Base-by-base conservation (phyloP, 495 filamentous ascomycete genomes). In the Trichoderma gamsii region DNA sequence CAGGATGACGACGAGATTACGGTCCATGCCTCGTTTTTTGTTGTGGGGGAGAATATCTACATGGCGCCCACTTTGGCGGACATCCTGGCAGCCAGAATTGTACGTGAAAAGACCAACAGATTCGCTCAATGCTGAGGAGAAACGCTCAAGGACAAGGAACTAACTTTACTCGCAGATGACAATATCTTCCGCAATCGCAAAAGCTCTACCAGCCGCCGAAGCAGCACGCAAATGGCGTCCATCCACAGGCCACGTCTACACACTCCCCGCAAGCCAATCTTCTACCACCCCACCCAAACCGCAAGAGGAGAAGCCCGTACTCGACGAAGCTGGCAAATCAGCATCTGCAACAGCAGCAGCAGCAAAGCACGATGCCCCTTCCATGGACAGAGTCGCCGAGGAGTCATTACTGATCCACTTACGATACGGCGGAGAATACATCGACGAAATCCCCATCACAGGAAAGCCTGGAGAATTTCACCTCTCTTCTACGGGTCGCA, bases 391-490 rank as follows among this genome's bases (percentile, higher is more conserved):
- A 16, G 82, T 88, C 46, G 78, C 93, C 5, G 86, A 87, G 66
- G 88, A 95, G 68, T 84, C 88, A 0, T 85, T 92, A 64, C 79
- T 80, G 65, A 80, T 95, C 32, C 80, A 88, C 63, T 76, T 88
- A 18, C 82, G 83, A 44, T 88, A 87, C 67, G 86, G 85, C 29
- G 85, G 89, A 63, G 93, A 98, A 66, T 96, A 86, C 76, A 92
- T 95, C 87, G 92, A 99, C 76, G 92, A 97, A 75, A 95, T 89
- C 71, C 92, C 92, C 3, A 85, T 97, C 63, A 86, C 89, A 1
- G 93, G 93, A 61, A 88, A 90, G 72, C 93, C 93, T 0, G 93
- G 93, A 25, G 86, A 87, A n/a, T 96, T 97, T 78, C 88, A 90
- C 66, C 81, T 96, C 64, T 86, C 86, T 13, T 88, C 82, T 38